phyloP scores from a whole-genome alignment of 2,329 filamentous ascomycete species.

The Zarea fungicola region DNA sequence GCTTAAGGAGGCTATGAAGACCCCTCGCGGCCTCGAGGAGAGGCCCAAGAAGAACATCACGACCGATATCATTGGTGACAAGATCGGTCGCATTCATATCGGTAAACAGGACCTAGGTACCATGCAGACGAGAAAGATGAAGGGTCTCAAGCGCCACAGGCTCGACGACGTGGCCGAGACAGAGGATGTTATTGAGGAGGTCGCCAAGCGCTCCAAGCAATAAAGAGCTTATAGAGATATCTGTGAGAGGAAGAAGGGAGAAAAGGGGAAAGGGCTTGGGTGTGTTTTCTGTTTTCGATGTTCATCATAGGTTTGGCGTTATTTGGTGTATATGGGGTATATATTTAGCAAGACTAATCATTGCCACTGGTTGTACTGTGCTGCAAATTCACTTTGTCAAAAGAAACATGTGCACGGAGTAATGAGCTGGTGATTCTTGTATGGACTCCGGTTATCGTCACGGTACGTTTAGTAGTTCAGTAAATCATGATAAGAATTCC shows the following conservation, averaged over 20 bases:
- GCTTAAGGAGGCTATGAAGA: conserved; percentile 88
- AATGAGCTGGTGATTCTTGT: no score
- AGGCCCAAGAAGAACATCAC: conserved; percentile 93
- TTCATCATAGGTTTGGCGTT: conserved; percentile 13
- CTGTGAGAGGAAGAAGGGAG: background rate
- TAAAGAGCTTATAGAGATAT: conserved; percentile 15
- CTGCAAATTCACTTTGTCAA: no score
- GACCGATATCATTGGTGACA: conserved; percentile 89
- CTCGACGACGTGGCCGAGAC: conserved; percentile 46
- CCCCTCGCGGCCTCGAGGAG: conserved; percentile 69
- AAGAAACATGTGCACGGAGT: no score
- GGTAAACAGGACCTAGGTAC: conserved; percentile 82
- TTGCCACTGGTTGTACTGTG: no score
- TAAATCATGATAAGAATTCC: no score
- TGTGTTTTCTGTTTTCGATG: background rate
- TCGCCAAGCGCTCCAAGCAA: conserved; percentile 33
- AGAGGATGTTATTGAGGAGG: conserved; percentile 27
- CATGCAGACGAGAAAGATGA: conserved; percentile 98
- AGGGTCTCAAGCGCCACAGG: conserved; percentile 84
- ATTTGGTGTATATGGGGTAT: conserved; percentile 6
- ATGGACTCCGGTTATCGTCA: no score
- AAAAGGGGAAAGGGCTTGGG: background rate
- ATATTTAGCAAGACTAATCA: background rate
- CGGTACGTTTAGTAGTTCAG: no score
- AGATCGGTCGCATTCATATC: conserved; percentile 88